Conservation (phyloP, 805 yeast genomes). For the Starmerella etchellsii region DNA sequence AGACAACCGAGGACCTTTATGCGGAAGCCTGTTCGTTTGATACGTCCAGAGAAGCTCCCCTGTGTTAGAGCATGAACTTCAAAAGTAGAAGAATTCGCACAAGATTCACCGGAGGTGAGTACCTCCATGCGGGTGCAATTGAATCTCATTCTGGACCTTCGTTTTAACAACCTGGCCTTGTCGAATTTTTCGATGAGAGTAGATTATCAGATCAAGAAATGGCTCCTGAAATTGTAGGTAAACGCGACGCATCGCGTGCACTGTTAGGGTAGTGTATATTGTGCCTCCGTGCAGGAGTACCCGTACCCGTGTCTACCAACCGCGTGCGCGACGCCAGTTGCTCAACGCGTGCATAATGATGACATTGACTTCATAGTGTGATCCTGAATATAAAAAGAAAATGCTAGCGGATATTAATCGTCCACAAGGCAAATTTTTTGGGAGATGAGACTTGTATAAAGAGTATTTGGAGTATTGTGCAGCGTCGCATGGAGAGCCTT, state of each 20-base stretch:
- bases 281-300: slow-evolving; percentile 1
- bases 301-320: slow-evolving; percentile 1
- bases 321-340: too few relatives aligned
- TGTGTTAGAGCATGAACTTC: slow-evolving; percentile 1
- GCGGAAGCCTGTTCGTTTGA: slow-evolving; percentile 13
- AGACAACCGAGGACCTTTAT: slow-evolving; percentile 12
- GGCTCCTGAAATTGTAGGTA: too few relatives aligned
- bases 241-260: slow-evolving; percentile 2
- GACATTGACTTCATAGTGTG: too few relatives aligned
- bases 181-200: background rate
- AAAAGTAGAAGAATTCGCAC: slow-evolving; percentile 1
- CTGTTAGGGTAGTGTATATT: background rate
- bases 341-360: too few relatives aligned
- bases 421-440: too few relatives aligned
- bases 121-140: slow-evolving; percentile 9
- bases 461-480: too few relatives aligned
- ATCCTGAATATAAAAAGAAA: too few relatives aligned
- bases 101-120: slow-evolving; percentile 9
- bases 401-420: too few relatives aligned
- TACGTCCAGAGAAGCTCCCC: slow-evolving; percentile 12
- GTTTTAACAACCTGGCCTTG: background rate
- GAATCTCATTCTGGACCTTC: slow-evolving; percentile 10
- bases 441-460: too few relatives aligned
- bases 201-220: background rate
- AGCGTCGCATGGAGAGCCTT: too few relatives aligned